Evolutionary conservation across 495 filamentous ascomycete genomes (phyloP).

Genomic region (Neurospora tetrasperma): DNA sequence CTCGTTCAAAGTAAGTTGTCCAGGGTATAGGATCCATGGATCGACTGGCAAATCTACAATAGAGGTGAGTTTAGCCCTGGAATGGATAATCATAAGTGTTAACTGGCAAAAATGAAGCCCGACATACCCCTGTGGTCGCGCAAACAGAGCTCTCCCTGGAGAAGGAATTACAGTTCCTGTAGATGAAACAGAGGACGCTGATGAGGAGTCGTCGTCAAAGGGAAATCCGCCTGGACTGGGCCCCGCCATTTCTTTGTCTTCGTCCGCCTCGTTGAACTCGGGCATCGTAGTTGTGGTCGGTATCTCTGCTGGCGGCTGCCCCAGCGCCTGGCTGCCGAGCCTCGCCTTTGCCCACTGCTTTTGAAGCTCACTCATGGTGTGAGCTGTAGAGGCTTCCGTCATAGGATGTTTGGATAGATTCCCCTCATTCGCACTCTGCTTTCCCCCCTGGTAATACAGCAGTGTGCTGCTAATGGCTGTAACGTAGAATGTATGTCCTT

Average conservation of each 20-base stretch:
- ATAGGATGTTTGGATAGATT: not conserved
- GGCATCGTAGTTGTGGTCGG: constrained; percentile 2
- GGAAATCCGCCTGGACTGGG: constrained; percentile 20
- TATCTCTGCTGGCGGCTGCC: constrained; percentile 5
- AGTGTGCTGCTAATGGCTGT: not conserved
- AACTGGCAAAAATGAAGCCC: constrained; percentile 5
- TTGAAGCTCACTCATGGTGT: constrained; percentile 76
- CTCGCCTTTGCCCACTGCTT: constrained; percentile 74
- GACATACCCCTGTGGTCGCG: constrained; percentile 52
- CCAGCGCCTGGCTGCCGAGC: constrained; percentile 31
- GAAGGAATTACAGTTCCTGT: constrained; percentile 82
- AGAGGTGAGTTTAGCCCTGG: constrained; percentile 12
- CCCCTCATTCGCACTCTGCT: not conserved
- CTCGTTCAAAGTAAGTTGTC: constrained; percentile 81
- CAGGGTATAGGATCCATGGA: constrained; percentile 56
- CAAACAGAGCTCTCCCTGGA: constrained; percentile 61
- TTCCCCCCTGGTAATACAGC: not conserved
- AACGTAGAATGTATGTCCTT: not conserved
- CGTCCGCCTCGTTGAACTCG: constrained; percentile 43
- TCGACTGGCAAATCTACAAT: constrained; percentile 24
- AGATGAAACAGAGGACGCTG: constrained; percentile 68
- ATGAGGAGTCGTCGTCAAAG: constrained; percentile 64
- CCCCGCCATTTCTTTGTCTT: constrained; percentile 32
- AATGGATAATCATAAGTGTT: not conserved
- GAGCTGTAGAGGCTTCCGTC: not conserved